A percentile compares a stretch with the other conserved stretches of the same genome.
These are phyloP conservation scores for Amauroascus niger DNA, from an alignment of 2,329 filamentous ascomycete genomes.

Conservation along the genomic window DNA sequence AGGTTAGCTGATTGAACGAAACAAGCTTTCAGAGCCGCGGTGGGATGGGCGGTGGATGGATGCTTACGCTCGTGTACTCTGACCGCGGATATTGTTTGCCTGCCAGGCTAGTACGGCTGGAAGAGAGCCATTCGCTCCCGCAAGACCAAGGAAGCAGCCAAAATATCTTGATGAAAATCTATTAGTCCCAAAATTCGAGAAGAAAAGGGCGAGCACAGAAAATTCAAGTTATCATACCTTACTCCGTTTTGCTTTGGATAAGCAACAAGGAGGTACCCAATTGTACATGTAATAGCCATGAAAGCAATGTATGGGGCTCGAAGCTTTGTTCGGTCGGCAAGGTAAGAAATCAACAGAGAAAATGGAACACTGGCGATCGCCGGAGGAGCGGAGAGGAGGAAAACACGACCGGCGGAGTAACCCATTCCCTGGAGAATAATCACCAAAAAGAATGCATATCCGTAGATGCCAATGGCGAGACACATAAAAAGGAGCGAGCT, in stretches of 20 bases:
- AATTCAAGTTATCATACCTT: neutral
- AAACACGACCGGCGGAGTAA: slow-evolving; percentile 50
- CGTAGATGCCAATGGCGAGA: slow-evolving; percentile 7
- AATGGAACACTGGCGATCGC: slow-evolving; percentile 53
- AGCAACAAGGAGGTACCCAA: slow-evolving; percentile 60
- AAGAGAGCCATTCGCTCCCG: slow-evolving; percentile 62
- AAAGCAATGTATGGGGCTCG: slow-evolving; percentile 54
- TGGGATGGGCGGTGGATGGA: slow-evolving; percentile 4
- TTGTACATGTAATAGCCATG: slow-evolving; percentile 54
- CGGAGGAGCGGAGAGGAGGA: slow-evolving; percentile 59
- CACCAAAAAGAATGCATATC: slow-evolving; percentile 6
- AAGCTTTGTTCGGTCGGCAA: slow-evolving; percentile 53
- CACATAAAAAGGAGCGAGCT: slow-evolving; percentile 12
- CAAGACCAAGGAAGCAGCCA: slow-evolving; percentile 59
- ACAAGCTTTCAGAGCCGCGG: slow-evolving; percentile 15
- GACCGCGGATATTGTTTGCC: slow-evolving; percentile 62
- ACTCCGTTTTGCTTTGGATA: slow-evolving; percentile 45
- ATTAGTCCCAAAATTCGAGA: neutral
- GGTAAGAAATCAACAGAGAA: slow-evolving; percentile 49
- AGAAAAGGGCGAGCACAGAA: slow-evolving; percentile 31
- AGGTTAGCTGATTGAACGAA: slow-evolving; percentile 11
- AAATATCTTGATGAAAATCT: slow-evolving; percentile 43
- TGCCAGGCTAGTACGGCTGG: slow-evolving; percentile 63
- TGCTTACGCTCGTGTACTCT: slow-evolving; percentile 23
- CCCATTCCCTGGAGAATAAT: slow-evolving; percentile 40